Percentiles rank a stretch among this genome's conserved stretches.
Conservation (phyloP, 1,284 basidiomycete genomes). For the Cystobasidium slooffiae region DNA sequence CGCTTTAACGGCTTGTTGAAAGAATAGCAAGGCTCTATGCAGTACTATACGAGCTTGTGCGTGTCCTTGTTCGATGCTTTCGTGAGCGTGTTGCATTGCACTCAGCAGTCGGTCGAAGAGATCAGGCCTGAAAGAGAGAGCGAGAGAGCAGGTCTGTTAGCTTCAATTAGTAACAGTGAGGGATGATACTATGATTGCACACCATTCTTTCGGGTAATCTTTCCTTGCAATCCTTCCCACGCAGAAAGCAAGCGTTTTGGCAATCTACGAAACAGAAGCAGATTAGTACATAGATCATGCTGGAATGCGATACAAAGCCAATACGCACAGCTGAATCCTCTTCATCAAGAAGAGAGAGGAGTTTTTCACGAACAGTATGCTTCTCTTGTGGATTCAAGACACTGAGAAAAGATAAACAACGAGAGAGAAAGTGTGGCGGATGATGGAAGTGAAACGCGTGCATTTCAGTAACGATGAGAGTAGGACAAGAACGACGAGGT, state of each 20-base stretch:
- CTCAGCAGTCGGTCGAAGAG: constrained; percentile 47
- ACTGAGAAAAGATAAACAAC: constrained; percentile 26
- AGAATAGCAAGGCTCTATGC: constrained; percentile 48
- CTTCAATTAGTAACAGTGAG: not conserved
- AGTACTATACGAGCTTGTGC: constrained; percentile 44
- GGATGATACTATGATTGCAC: not conserved
- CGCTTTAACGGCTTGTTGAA: constrained; percentile 49
- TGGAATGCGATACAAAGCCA: not conserved
- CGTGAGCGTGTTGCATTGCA: constrained; percentile 45
- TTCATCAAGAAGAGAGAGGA: constrained; percentile 50
- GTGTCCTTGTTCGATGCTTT: constrained; percentile 24
- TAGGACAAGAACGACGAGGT: not conserved
- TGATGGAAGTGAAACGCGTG: not conserved
- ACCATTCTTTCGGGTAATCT: constrained; percentile 52
- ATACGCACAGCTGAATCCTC: constrained; percentile 47
- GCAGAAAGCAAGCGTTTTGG: constrained; percentile 50
- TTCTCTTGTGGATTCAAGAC: constrained; percentile 47
- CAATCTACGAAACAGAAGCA: constrained; percentile 44
- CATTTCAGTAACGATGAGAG: not conserved
- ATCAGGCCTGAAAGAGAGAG: constrained; percentile 46
- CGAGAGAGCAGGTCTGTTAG: not conserved
- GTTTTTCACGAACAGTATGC: constrained; percentile 44
- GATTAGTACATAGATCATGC: not conserved
- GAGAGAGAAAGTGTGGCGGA: not conserved
- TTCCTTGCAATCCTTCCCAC: constrained; percentile 50